Evolutionary conservation across 306 rosid genomes (phyloP).

Genomic region (Sicyos edulis): DNA sequence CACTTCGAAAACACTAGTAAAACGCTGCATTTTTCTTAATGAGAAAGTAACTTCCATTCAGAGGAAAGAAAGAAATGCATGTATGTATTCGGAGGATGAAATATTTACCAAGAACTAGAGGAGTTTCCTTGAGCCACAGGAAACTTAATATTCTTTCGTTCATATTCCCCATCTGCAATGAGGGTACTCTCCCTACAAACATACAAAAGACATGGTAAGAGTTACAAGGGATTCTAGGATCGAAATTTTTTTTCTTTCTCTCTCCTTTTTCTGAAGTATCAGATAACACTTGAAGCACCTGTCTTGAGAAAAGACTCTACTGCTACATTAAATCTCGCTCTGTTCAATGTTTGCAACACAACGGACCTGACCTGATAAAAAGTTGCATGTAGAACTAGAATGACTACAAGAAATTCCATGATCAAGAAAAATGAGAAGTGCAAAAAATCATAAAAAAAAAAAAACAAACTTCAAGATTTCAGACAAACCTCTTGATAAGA

Average conservation of each 20-base stretch:
- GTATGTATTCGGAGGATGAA: neutral
- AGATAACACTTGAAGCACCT: conserved; percentile 42
- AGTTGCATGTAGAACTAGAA: conserved; percentile 23
- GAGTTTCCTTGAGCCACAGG: conserved; percentile 83
- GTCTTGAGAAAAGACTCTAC: conserved; percentile 79
- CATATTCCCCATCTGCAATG: conserved; percentile 72
- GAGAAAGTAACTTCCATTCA: neutral
- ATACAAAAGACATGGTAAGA: neutral
- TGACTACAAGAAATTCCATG: conserved; percentile 24
- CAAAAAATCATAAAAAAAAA: neutral
- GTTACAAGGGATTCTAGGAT: neutral
- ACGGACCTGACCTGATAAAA: conserved; percentile 72
- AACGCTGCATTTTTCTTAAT: neutral
- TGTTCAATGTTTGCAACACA: conserved; percentile 88
- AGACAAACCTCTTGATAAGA: conserved; percentile 79
- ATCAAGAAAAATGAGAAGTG: conserved; percentile 18
- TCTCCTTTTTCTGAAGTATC: neutral
- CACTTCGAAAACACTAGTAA: neutral
- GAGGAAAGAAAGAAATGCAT: conserved; percentile 10
- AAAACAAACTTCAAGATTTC: no score
- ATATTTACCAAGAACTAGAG: conserved; percentile 77
- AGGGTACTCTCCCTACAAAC: conserved; percentile 74
- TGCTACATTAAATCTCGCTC: conserved; percentile 81
- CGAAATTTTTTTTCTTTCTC: neutral
- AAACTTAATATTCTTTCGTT: conserved; percentile 70